phyloP scores from a whole-genome alignment of 208 protist species.

The Trypanosoma melophagium region DNA sequence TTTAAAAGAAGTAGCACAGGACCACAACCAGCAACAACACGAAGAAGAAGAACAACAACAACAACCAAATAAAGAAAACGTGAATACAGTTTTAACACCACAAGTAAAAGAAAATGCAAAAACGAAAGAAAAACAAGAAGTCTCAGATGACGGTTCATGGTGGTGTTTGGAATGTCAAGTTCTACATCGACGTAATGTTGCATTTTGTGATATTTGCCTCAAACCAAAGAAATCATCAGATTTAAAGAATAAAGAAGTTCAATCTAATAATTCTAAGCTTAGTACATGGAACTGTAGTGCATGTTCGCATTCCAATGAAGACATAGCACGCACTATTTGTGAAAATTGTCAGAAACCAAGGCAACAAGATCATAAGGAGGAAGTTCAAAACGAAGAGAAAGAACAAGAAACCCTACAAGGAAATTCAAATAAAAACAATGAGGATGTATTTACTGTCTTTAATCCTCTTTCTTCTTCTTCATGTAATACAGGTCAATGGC shows the following conservation, averaged over 20 bases:
- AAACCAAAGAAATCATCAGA: constrained; percentile 29
- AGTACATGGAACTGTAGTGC: not conserved
- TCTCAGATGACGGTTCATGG: constrained; percentile 48
- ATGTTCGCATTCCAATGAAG: constrained; percentile 4
- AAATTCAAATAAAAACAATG: not conserved
- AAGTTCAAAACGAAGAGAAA: not conserved
- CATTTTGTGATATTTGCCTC: constrained; percentile 88
- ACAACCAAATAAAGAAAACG: not conserved
- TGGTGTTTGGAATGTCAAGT: constrained; percentile 80
- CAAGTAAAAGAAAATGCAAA: not conserved
- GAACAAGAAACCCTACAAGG: not conserved
- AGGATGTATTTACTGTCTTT: not conserved
- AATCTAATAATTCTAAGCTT: too few relatives aligned
- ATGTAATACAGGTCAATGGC: constrained; percentile 53
- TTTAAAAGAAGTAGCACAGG: not conserved
- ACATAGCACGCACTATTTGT: not conserved
- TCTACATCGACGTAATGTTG: constrained; percentile 68
- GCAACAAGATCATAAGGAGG: constrained; percentile 8
- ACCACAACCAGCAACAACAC: not conserved
- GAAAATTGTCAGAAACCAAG: constrained; percentile 7
- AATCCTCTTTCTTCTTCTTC: not conserved
- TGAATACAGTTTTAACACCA: not conserved
- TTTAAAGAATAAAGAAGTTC: not conserved
- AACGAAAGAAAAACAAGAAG: constrained; percentile 1
- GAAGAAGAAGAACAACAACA: not conserved